Evolutionary conservation across 495 filamentous ascomycete genomes (phyloP), one percentile per base, ranked within the genome.

Genomic region (Neurospora sp.): DNA sequence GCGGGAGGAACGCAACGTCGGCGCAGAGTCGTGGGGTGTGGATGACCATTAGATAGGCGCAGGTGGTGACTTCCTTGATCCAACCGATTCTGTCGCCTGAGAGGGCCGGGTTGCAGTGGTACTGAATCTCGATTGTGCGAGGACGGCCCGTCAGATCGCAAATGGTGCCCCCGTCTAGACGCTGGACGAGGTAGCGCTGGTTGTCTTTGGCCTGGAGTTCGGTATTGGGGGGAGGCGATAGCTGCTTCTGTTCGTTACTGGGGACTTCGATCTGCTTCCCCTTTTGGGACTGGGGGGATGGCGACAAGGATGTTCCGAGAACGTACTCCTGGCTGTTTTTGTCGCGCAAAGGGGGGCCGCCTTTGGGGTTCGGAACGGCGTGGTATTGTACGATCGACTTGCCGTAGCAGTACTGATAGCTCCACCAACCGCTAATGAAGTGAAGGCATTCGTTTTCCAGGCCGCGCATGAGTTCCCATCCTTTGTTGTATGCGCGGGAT

Each of bases 21-120:
- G 92, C 91, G 81, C 96, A 99, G 61, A 99, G 89, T 2, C 95
- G 89, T 3, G 96, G 93, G 0, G 96, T 99, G 79, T 98, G 92
- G 70, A 99, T 89, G 1, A 97, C 89, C 93, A 99, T 97, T 53
- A 98, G 83, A 75, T 99, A 99, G 31, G 93, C 91, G 82, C 96
- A 99, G 9, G 94, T 98, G 9, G 91, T 91, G 5, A 97, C 87
- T 79, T 99, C 96, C 78, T 99, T 99, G 83, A 99, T 96, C 88
- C 92, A 94, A 65, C 90, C 92, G 74, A 98, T 98, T 9, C 91
- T 90, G 80, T 98, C 95, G 22, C 87, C 83, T 7, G 87, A 89
- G 14, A 83, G 76, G 74, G 92, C 90, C 1, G 94, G 92, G 75
- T 93, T 90, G 84, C 96, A 99, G 82, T 99, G 96, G 80, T 94